Evolutionary conservation across 2,329 filamentous ascomycete species (phyloP).

Genomic region (Colletotrichum sp.): DNA sequence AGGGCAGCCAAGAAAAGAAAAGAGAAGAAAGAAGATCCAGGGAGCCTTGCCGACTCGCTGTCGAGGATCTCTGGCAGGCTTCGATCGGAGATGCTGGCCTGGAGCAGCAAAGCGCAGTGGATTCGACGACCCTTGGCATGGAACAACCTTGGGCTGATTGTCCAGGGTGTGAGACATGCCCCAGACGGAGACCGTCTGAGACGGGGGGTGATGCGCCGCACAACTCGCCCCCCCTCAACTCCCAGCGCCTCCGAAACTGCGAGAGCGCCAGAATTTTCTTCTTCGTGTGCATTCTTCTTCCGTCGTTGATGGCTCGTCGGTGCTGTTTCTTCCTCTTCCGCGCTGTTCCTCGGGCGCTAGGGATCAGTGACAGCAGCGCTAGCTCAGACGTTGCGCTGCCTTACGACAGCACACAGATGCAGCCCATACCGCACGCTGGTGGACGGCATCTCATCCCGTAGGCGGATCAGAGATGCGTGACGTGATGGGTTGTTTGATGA

Average conservation of each 20-base stretch:
- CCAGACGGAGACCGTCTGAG: conserved; percentile 33
- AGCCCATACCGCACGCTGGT: neutral
- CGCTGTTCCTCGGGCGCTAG: neutral
- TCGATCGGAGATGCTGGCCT: conserved; percentile 15
- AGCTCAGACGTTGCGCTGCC: neutral
- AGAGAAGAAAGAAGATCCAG: neutral
- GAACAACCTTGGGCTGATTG: conserved; percentile 4
- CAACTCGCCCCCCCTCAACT: neutral
- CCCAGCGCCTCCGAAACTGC: conserved; percentile 14
- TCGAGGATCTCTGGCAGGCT: neutral
- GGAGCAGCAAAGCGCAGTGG: conserved; percentile 11
- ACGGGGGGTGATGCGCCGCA: neutral
- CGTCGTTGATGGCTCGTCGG: neutral
- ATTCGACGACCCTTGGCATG: neutral
- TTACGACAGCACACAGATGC: neutral
- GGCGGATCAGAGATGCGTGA: neutral
- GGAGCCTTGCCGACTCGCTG: neutral
- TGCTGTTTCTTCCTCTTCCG: neutral
- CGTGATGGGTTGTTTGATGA: conserved; percentile 10
- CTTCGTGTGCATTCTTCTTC: neutral
- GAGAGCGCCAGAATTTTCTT: neutral
- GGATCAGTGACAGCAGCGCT: neutral
- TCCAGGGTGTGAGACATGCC: conserved; percentile 29
- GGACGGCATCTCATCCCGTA: neutral
- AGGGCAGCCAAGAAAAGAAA: conserved; percentile 12